Conservation (phyloP, 192 early-diverging fungal species). For the Chytriomyces confervae region DNA sequence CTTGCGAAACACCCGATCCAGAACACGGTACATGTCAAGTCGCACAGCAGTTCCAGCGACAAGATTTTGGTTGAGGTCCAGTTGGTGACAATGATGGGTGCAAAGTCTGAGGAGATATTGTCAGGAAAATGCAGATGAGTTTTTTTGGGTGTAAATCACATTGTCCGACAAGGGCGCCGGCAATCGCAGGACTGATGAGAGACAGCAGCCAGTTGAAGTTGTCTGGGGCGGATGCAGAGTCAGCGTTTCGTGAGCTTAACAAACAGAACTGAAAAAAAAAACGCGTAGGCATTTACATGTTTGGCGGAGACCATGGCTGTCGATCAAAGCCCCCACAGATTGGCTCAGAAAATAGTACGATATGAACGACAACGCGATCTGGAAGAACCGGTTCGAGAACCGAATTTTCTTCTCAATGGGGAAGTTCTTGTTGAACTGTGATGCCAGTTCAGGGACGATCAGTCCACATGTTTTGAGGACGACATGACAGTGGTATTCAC, state of each 20-base stretch:
- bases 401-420: slow-evolving; percentile 47
- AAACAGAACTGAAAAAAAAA: not conserved
- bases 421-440: slow-evolving; percentile 46
- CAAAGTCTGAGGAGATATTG: slow-evolving; percentile 36
- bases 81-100: slow-evolving; percentile 41
- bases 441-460: not conserved
- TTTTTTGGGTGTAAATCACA: slow-evolving; percentile 28
- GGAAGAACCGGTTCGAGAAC: slow-evolving; percentile 46
- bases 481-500: not conserved
- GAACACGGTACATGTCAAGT: slow-evolving; percentile 36
- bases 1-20: slow-evolving; percentile 40
- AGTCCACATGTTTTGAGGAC: not conserved
- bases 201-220: slow-evolving; percentile 46
- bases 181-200: slow-evolving; percentile 36
- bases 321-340: slow-evolving; percentile 16
- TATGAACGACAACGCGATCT: slow-evolving; percentile 37
- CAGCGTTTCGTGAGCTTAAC: too few relatives aligned
- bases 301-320: slow-evolving; percentile 21
- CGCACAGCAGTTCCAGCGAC: slow-evolving; percentile 38
- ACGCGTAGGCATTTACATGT: not conserved
- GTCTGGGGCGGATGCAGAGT: not conserved
- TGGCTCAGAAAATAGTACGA: slow-evolving; percentile 44
- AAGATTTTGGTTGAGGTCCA: slow-evolving; percentile 48
- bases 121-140: not conserved
- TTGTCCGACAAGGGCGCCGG: slow-evolving; percentile 45